A percentile compares a stretch with the other conserved stretches of the same genome.
These are phyloP conservation scores for Metrosideros polymorpha DNA, from an alignment of 441 rosid species.

Conservation along the genomic window DNA sequence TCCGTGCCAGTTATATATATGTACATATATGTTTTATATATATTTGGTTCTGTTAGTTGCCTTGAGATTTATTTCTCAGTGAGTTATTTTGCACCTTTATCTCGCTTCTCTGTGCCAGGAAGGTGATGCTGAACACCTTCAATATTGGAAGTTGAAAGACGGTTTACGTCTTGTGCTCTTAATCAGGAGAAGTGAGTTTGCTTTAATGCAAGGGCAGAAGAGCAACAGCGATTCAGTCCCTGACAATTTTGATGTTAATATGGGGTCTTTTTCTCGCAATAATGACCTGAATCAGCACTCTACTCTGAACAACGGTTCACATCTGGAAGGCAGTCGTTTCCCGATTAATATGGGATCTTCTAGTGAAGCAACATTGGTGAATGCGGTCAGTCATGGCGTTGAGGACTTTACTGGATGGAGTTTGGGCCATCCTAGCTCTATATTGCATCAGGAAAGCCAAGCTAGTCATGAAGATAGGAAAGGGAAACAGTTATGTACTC, in stretches of 20 bases:
- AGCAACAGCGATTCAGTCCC: slow-evolving; percentile 35
- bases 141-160: background rate
- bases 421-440: slow-evolving; percentile 57
- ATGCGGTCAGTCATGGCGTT: slow-evolving; percentile 23
- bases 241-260: slow-evolving; percentile 39
- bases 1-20: background rate
- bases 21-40: background rate
- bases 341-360: slow-evolving; percentile 32
- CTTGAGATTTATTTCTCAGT: background rate
- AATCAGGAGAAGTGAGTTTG: slow-evolving; percentile 11
- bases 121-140: background rate
- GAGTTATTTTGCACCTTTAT: background rate
- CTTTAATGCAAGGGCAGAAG: slow-evolving; percentile 55
- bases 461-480: slow-evolving; percentile 30
- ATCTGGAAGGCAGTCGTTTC: slow-evolving; percentile 33
- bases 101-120: background rate
- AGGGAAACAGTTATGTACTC: slow-evolving; percentile 35
- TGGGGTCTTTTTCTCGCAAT: slow-evolving; percentile 28
- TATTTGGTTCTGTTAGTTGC: too few relatives aligned
- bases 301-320: slow-evolving; percentile 26
- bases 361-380: slow-evolving; percentile 24
- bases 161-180: background rate
- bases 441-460: slow-evolving; percentile 32
- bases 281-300: slow-evolving; percentile 26
- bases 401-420: slow-evolving; percentile 44